These are phyloP conservation scores for Ramaria rubella DNA, from an alignment of 768 basidiomycete genomes.

Conservation along the genomic window DNA sequence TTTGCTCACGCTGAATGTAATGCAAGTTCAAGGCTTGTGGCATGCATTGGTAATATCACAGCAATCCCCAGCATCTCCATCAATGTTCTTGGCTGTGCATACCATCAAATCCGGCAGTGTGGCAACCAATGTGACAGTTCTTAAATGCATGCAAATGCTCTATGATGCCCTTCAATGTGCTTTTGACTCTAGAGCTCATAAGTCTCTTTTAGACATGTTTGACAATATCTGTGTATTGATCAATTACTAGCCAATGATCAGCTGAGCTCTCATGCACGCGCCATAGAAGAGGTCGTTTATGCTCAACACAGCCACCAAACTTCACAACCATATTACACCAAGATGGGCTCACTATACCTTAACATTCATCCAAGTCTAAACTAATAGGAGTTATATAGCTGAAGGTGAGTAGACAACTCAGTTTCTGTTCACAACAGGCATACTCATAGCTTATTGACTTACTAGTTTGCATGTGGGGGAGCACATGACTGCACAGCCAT, in stretches of 20 bases:
- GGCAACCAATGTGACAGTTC: conserved; percentile 50
- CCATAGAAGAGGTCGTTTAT: conserved; percentile 63
- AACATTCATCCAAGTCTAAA: too few species aligned
- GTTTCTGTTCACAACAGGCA: too few species aligned
- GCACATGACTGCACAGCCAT: too few species aligned
- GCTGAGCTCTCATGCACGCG: conserved; percentile 58
- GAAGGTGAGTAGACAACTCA: too few species aligned
- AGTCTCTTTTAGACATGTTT: conserved; percentile 33
- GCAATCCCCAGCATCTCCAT: conserved; percentile 19
- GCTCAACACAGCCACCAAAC: conserved; percentile 36
- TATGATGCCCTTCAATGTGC: conserved; percentile 94
- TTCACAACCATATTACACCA: conserved; percentile 53
- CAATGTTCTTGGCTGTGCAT: conserved; percentile 36
- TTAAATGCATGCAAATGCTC: conserved; percentile 82
- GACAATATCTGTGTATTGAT: not conserved
- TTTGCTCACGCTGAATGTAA: not conserved
- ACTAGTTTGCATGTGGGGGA: too few species aligned
- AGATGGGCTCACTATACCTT: conserved; percentile 82
- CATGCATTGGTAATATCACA: not conserved
- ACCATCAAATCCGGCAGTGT: conserved; percentile 69
- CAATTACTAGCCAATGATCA: conserved; percentile 59
- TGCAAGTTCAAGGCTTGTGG: not conserved
- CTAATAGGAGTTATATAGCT: too few species aligned
- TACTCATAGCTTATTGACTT: too few species aligned
- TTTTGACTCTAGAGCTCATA: conserved; percentile 80